phyloP scores from a whole-genome alignment of 179 eudicot genomes.

The Gypsophila paniculata region DNA sequence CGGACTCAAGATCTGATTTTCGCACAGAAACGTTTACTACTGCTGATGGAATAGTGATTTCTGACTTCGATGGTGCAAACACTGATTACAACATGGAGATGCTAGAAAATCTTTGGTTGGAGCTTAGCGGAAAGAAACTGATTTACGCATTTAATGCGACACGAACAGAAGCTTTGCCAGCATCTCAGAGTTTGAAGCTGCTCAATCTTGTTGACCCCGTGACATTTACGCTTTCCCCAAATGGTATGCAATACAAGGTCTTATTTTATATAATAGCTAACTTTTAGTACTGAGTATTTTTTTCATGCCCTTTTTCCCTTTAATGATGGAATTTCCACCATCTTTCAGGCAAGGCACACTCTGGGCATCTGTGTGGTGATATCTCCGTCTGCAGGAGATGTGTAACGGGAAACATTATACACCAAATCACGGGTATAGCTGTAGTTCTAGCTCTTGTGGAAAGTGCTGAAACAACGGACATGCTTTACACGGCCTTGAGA shows the following conservation, averaged over 20 bases:
- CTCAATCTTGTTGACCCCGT: slow-evolving; percentile 86
- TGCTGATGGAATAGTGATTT: slow-evolving; percentile 42
- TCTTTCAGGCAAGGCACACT: slow-evolving; percentile 66
- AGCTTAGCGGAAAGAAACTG: slow-evolving; percentile 77
- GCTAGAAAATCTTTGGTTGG: slow-evolving; percentile 69
- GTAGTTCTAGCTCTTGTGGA: slow-evolving; percentile 80
- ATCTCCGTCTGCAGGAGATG: slow-evolving; percentile 68
- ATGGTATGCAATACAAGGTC: slow-evolving; percentile 39
- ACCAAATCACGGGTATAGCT: slow-evolving; percentile 70
- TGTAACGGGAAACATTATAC: slow-evolving; percentile 76
- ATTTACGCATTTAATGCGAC: slow-evolving; percentile 91
- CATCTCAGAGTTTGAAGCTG: slow-evolving; percentile 68
- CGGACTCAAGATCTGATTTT: slow-evolving; percentile 55
- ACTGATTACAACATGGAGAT: slow-evolving; percentile 66
- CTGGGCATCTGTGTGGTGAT: slow-evolving; percentile 82
- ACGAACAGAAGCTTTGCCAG: slow-evolving; percentile 59
- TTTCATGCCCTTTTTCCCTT: not conserved
- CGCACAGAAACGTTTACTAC: slow-evolving; percentile 43
- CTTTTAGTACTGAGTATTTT: not conserved
- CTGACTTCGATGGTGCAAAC: slow-evolving; percentile 58
- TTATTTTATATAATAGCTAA: not conserved
- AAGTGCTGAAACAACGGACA: slow-evolving; percentile 80
- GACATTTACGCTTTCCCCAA: slow-evolving; percentile 68
- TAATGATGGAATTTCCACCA: not conserved
- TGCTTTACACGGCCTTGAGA: slow-evolving; percentile 71